phyloP scores from a whole-genome alignment of 768 basidiomycete species.

The Tricholoma saponaceum region DNA sequence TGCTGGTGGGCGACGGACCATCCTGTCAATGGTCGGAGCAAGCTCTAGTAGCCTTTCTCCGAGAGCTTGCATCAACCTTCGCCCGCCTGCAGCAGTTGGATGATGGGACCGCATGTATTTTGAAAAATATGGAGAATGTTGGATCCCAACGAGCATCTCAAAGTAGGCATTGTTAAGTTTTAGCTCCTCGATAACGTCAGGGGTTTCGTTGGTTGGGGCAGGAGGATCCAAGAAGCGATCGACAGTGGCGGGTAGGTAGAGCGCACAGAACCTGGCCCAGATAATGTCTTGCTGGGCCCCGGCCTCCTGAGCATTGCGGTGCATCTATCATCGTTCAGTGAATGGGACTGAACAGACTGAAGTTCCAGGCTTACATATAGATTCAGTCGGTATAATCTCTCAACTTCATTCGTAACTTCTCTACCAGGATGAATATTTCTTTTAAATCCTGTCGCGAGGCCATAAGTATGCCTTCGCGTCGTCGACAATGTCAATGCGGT shows the following conservation, averaged over 20 bases:
- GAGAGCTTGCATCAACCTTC: slow-evolving; percentile 15
- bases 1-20: background rate
- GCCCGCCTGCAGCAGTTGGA: slow-evolving; percentile 16
- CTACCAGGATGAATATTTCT: background rate
- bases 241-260: slow-evolving; percentile 21
- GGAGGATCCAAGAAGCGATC: slow-evolving; percentile 18
- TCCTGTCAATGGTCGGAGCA: slow-evolving; percentile 17
- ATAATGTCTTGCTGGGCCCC: slow-evolving; percentile 19
- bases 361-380: slow-evolving; percentile 7
- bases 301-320: slow-evolving; percentile 1
- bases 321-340: background rate
- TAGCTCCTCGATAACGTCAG: slow-evolving; percentile 12
- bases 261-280: slow-evolving; percentile 21
- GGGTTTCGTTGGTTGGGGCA: slow-evolving; percentile 2
- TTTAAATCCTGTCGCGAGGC: slow-evolving; percentile 4
- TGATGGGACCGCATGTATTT: slow-evolving; percentile 20
- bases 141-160: slow-evolving; percentile 18
- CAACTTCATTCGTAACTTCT: slow-evolving; percentile 1
- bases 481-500: too few relatives aligned
- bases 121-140: slow-evolving; percentile 23
- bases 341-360: background rate
- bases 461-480: too few relatives aligned
- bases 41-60: slow-evolving; percentile 18
- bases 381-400: slow-evolving; percentile 2
- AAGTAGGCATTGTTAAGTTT: slow-evolving; percentile 21